Conservation (phyloP, 257 asterid genomes). For the Paraleonurus japonicus region DNA sequence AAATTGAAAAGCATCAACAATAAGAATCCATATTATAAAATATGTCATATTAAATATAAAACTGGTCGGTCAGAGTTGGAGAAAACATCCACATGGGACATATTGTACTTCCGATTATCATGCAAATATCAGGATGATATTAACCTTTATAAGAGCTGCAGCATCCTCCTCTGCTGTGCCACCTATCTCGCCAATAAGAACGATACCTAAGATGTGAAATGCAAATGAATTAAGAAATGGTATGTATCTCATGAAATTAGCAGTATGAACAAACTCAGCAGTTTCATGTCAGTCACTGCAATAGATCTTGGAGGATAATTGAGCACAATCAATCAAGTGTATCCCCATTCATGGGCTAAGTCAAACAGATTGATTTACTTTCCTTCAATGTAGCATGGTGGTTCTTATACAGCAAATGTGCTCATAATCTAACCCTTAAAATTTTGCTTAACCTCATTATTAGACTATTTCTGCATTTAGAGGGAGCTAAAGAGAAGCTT, state of each 20-base stretch:
- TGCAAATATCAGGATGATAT: constrained; percentile 5
- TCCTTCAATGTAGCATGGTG: not conserved
- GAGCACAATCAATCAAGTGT: constrained; percentile 8
- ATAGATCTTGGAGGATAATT: constrained; percentile 9
- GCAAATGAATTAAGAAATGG: constrained; percentile 16
- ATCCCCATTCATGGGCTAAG: not conserved
- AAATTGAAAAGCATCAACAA: not conserved
- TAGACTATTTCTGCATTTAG: not conserved
- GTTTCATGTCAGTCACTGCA: constrained; percentile 13
- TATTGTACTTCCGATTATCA: not conserved
- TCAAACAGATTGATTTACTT: not conserved
- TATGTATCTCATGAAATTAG: constrained; percentile 2
- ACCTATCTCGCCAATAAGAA: constrained; percentile 96
- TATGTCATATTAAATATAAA: constrained; percentile 8
- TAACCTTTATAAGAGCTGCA: constrained; percentile 90
- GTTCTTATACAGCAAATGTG: not conserved
- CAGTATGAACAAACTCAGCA: not conserved
- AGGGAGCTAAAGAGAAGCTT: too few relatives aligned
- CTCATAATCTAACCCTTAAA: not conserved
- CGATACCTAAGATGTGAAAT: constrained; percentile 56
- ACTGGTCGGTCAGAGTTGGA: not conserved
- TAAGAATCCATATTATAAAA: not conserved
- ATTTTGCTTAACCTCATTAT: not conserved
- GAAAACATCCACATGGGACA: not conserved
- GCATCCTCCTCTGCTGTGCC: constrained; percentile 99